Percentiles rank a stretch among this genome's conserved stretches.
phyloP scores from a whole-genome alignment of 2,329 filamentous ascomycete genomes.

The Ophiostoma sp. region DNA sequence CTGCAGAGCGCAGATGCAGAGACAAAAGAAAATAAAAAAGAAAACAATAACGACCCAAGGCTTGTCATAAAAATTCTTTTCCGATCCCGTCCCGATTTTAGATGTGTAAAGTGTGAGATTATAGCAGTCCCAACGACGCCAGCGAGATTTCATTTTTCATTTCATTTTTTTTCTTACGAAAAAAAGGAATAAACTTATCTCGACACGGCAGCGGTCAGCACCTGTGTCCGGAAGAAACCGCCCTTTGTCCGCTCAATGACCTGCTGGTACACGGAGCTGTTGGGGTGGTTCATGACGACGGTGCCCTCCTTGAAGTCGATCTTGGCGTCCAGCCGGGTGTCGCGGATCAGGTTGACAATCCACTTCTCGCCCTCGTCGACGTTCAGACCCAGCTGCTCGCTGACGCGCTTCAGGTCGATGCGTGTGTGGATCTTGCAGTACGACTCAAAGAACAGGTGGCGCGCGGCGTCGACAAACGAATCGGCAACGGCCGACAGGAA shows the following conservation, averaged over 20 bases:
- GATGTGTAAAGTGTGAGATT: neutral
- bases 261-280: conserved; percentile 97
- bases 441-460: conserved; percentile 95
- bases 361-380: conserved; percentile 98
- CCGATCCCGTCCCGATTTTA: neutral
- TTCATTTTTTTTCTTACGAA: too few species aligned
- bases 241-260: conserved; percentile 99
- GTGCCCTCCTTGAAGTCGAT: conserved; percentile 99
- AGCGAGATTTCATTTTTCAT: too few species aligned
- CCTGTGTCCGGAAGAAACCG: conserved; percentile 96
- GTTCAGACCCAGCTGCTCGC: conserved; percentile 81
- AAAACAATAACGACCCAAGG: conserved; percentile 13
- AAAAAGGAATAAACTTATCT: conserved; percentile 18
- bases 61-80: conserved; percentile 12
- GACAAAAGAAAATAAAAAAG: conserved; percentile 15
- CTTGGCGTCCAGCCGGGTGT: conserved; percentile 96
- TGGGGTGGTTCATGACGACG: conserved; percentile 98
- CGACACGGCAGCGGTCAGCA: conserved; percentile 65
- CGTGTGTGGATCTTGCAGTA: conserved; percentile 99
- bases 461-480: conserved; percentile 84
- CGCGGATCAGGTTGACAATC: conserved; percentile 98
- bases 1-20: neutral
- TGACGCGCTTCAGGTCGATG: conserved; percentile 97
- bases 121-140: neutral
- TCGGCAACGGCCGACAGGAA: conserved; percentile 84